Evolutionary conservation across 179 eudicot genomes (phyloP).

Genomic region (Amaranthus tricolor): DNA sequence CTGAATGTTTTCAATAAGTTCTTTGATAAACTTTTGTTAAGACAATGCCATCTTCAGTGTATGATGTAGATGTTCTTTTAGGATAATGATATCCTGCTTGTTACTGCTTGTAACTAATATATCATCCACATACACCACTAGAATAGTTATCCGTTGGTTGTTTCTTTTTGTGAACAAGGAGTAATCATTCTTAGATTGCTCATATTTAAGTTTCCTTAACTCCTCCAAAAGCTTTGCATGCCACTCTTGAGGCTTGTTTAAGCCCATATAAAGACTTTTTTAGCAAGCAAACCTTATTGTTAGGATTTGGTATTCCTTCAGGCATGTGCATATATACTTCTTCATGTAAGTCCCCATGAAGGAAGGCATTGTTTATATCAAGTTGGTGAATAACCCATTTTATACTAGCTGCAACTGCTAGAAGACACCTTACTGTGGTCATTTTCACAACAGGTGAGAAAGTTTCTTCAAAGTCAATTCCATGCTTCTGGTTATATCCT

Average conservation of each 20-base stretch:
- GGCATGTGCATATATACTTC: slow-evolving; percentile 3
- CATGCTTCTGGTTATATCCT: too few species aligned
- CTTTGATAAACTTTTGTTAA: not conserved
- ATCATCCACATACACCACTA: not conserved
- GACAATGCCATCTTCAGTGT: not conserved
- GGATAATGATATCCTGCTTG: accelerated
- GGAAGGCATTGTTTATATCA: not conserved
- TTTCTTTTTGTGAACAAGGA: not conserved
- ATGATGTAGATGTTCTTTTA: not conserved
- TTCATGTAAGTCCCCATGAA: not conserved
- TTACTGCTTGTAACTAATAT: not conserved
- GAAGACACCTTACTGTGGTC: not conserved
- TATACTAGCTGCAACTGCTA: not conserved
- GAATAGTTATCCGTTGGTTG: accelerated
- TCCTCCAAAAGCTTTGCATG: not conserved
- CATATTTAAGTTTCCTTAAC: not conserved
- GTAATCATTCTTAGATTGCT: not conserved
- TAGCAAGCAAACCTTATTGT: not conserved
- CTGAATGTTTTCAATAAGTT: not conserved
- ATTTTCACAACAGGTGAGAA: not conserved
- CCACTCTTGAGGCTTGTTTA: slow-evolving; percentile 7
- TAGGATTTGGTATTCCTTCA: not conserved
- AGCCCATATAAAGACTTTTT: not conserved
- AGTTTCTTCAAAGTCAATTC: not conserved
- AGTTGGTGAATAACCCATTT: not conserved